Evolutionary conservation across 768 basidiomycete species (phyloP).

Genomic region (Tylopilus cervinicoccineus): DNA sequence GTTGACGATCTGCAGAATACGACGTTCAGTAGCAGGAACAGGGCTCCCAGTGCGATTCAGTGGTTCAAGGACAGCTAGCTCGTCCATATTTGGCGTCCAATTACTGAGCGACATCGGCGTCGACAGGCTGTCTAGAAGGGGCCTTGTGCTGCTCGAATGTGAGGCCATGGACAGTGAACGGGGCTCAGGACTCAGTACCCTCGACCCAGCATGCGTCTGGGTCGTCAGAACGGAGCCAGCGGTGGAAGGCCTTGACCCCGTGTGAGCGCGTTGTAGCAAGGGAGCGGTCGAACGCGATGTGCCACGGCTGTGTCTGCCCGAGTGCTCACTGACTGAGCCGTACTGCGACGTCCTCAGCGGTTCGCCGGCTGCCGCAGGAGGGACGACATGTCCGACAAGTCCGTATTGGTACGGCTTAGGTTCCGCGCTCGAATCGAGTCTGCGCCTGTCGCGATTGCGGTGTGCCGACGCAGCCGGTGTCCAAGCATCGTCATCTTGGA

Average conservation of each 20-base stretch:
- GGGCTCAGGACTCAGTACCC: constrained; percentile 6
- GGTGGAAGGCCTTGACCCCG: constrained; percentile 40
- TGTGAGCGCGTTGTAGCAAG: constrained; percentile 17
- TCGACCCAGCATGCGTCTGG: constrained; percentile 15
- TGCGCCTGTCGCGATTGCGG: constrained; percentile 24
- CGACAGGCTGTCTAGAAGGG: constrained; percentile 1
- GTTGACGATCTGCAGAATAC: constrained; percentile 28
- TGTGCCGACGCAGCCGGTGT: constrained; percentile 17
- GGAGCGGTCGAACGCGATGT: constrained; percentile 26
- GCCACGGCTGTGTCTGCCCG: constrained; percentile 20
- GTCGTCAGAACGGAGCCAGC: constrained; percentile 38
- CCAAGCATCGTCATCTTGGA: constrained; percentile 22
- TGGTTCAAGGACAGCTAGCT: constrained; percentile 14
- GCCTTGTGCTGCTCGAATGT: constrained; percentile 10
- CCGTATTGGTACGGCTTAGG: constrained; percentile 64
- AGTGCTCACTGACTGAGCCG: constrained; percentile 19
- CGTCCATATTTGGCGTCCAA: constrained; percentile 22
- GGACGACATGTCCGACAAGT: constrained; percentile 44
- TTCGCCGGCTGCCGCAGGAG: constrained; percentile 28
- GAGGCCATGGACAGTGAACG: constrained; percentile 23
- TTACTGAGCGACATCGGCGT: constrained; percentile 1
- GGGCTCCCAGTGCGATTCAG: constrained; percentile 21
- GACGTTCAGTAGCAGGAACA: constrained; percentile 17
- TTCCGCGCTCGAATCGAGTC: constrained; percentile 30
- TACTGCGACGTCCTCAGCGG: constrained; percentile 34